phyloP scores from a whole-genome alignment of 495 filamentous ascomycete genomes.

The Penicillium cinerascens region DNA sequence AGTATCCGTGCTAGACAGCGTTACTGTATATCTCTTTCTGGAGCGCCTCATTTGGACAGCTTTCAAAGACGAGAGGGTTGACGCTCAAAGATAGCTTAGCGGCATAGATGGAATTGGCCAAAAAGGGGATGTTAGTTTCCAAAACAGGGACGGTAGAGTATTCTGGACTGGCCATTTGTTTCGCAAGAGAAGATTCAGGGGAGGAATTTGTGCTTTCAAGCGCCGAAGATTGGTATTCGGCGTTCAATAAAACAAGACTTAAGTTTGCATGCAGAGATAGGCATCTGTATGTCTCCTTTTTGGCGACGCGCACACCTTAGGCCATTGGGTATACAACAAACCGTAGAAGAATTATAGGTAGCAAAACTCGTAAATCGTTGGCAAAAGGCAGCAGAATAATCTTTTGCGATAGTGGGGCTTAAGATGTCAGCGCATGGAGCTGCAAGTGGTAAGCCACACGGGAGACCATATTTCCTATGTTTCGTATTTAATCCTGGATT shows the following conservation, averaged over 20 bases:
- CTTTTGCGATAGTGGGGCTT: no score
- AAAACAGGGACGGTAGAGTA: conserved; percentile 16
- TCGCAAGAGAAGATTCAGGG: neutral
- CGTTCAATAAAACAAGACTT: neutral
- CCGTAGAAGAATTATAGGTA: neutral
- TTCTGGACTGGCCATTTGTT: conserved; percentile 6
- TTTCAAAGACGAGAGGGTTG: conserved; percentile 27
- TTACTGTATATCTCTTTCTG: conserved; percentile 16
- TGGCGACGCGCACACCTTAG: neutral
- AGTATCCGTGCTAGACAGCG: conserved; percentile 7
- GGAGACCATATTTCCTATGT: no score
- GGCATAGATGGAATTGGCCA: conserved; percentile 19
- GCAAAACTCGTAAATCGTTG: no score
- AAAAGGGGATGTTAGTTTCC: conserved; percentile 12
- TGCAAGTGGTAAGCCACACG: no score
- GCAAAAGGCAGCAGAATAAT: no score
- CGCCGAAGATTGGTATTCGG: neutral
- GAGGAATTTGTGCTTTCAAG: neutral
- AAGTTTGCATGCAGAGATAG: neutral
- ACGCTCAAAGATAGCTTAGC: conserved; percentile 29
- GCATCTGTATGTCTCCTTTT: neutral
- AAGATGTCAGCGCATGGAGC: no score
- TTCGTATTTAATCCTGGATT: no score
- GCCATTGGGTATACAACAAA: neutral
- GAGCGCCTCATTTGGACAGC: conserved; percentile 25